Base-by-base conservation (phyloP, 441 rosid species). In the Omphalea diandra region DNA sequence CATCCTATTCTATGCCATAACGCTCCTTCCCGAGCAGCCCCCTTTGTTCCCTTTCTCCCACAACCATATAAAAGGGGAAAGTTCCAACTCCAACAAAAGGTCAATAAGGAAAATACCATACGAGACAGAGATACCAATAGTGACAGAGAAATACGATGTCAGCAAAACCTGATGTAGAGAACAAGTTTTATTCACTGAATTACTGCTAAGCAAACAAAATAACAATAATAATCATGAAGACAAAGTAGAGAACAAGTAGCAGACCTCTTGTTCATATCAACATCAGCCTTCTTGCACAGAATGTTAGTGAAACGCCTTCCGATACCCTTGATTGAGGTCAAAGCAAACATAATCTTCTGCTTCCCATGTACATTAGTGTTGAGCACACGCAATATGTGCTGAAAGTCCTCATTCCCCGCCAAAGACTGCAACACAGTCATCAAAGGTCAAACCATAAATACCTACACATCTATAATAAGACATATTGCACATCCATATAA, bases 341-440 rank as follows among this genome's bases (percentile, higher is more conserved):
- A 84, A 32, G 93, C 93, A 70, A 87, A 88, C 91, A 88, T 88
- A 31, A 90, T 90, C 82, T 88, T 89, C 65, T 90, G 88, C 71
- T 88, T 90, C 4, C 93, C 96, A 80, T 90, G 93, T n/a, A 90
- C 93, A 71, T 90, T 90, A 33, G 93, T 90, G 79, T 90, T 90
- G 58, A 87, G 78, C 83, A 88, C 96, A 86, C 91, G 93, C 53
- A 88, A 76, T 56, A 88, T 89, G 87, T 89, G 93, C 83, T 89
- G 96, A 32, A 88, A 89, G 26, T 86, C 96, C 76, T 89, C 95
- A 65, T 81, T 84, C 12, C 93, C 89, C 36, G 84, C 90, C 72
- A 89, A 82, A 70, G 89, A 83, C 94, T 89, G 73, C 80, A 73
- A 26, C 5, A 26, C n/a, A 35, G 33, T 14, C 11, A 32, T 9